These are phyloP conservation scores for Chytridiales sp. DNA, from an alignment of 371 early-diverging fungal genomes.

Conservation along the genomic window DNA sequence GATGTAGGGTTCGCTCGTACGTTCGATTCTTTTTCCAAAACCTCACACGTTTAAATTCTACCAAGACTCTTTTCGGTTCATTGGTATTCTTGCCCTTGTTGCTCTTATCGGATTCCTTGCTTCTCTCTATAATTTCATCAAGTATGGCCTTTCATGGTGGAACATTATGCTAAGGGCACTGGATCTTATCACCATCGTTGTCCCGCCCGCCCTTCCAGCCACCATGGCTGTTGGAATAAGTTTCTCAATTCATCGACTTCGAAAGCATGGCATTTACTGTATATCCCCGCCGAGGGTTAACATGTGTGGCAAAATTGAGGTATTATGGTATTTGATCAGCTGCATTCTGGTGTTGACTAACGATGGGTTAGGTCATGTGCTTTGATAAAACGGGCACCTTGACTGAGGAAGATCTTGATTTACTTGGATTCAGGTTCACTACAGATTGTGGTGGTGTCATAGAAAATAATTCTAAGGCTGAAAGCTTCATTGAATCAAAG, in stretches of 20 bases:
- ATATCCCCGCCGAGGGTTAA: conserved; percentile 94
- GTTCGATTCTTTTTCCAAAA: conserved; percentile 94
- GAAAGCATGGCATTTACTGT: conserved; percentile 85
- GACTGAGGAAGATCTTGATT: conserved; percentile 97
- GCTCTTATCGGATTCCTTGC: conserved; percentile 78
- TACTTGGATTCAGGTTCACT: conserved; percentile 87
- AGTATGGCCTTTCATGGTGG: conserved; percentile 64
- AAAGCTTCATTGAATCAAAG: too few relatives aligned
- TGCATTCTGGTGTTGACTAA: background rate
- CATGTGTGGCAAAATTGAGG: conserved; percentile 91
- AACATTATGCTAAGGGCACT: conserved; percentile 83
- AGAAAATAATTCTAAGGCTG: too few relatives aligned
- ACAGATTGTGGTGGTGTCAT: too few relatives aligned
- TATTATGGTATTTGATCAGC: background rate
- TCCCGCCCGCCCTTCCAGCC: conserved; percentile 96
- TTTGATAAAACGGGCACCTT: conserved; percentile 99
- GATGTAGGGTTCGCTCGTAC: conserved; percentile 61
- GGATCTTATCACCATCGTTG: conserved; percentile 92
- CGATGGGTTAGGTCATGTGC: conserved; percentile 66
- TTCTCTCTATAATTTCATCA: conserved; percentile 83
- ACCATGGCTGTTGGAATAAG: conserved; percentile 95
- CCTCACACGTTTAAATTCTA: conserved; percentile 94
- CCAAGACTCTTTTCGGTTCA: conserved; percentile 89
- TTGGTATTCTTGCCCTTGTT: conserved; percentile 82
- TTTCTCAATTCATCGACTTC: conserved; percentile 88